Conservation (phyloP, 1,139 yeast species). For the Yamadazyma kanchanaburiensis region DNA sequence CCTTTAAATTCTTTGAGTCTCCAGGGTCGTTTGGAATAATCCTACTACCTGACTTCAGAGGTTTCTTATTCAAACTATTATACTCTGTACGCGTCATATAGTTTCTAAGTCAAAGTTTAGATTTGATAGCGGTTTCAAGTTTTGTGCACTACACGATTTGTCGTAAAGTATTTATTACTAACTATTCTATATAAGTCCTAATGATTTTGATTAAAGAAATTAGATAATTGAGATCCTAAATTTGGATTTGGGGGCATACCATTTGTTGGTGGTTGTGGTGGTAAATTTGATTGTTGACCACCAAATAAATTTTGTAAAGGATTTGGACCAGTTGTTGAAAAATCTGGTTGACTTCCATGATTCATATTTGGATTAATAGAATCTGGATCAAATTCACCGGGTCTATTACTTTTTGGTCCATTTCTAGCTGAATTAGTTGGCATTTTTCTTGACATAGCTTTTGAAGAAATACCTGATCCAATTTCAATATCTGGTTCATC, state of each 20-base stretch:
- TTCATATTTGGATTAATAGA: slow-evolving; percentile 18
- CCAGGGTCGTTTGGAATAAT: no score
- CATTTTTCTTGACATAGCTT: slow-evolving; percentile 85
- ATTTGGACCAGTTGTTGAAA: no score
- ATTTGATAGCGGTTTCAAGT: no score
- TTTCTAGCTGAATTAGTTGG: slow-evolving; percentile 84
- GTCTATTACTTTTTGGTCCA: slow-evolving; percentile 78
- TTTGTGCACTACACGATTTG: no score
- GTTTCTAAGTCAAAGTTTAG: no score
- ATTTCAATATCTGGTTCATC: slow-evolving; percentile 98
- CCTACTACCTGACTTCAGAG: no score
- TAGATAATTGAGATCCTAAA: slow-evolving; percentile 33
- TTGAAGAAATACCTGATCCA: slow-evolving; percentile 91
- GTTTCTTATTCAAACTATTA: no score
- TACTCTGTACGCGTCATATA: no score
- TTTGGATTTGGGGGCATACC: slow-evolving; percentile 8
- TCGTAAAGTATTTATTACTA: background rate
- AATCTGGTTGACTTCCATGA: slow-evolving; percentile 24
- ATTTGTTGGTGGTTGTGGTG: slow-evolving; percentile 11
- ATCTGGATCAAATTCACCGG: slow-evolving; percentile 51
- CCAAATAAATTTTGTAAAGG: slow-evolving; percentile 54
- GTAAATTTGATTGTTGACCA: slow-evolving; percentile 17
- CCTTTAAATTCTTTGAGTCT: no score
- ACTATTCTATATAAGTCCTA: slow-evolving; percentile 1
- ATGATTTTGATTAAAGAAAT: slow-evolving; percentile 22